Base-by-base conservation (phyloP, 495 filamentous ascomycete species). In the Bacidia rubella region DNA sequence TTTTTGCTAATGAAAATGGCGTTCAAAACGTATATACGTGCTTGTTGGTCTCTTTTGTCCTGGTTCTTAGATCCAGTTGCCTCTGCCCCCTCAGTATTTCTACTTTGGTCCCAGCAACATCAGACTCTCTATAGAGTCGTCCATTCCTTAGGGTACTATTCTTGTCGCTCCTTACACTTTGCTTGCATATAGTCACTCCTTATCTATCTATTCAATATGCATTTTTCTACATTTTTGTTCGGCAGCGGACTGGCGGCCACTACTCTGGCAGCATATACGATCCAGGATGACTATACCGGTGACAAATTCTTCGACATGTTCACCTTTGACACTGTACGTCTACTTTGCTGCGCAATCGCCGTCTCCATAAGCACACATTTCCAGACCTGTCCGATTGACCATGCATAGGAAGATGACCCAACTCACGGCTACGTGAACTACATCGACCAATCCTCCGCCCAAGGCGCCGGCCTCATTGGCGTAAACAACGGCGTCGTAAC, bases 221-320 rank as follows among this genome's bases (percentile, higher is more conserved):
- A 54, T 65, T 54, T 67, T 48, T 69, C 65, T 21, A 70, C 67
- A 1, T 57, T 74, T 54, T 46, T 74, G 61, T 43, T 73, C 63
- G 58, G 57, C 20, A 47, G 68, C 53, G 62, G 75, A n/a, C 65
- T 73, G 32, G 63, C 64, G 55, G 60, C 67, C 23, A 55, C 74
- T 46, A 62, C 62, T 52, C 60, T 68, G 46, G 74, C 74, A 54
- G 65, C 58, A 49, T 80, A 78, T 58, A 64, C 65, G 1, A 56
- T 80, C 25, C 52, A 63, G 39, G 74, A 75, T 45, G 68, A 75
- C 57, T 76, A 74, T 52, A 56, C 35, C 46, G 53, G 57, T 19
- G 53, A 57, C 38, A 57, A 66, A 3, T 82, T 81, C 60, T 80
- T 80, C 61, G 68, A 76, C 59, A 74, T 74, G 46, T 80, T 82